Percentiles rank a stretch among this genome's conserved stretches.
Conservation (phyloP, 2,329 filamentous ascomycete species). For the Cladosporium sp. region DNA sequence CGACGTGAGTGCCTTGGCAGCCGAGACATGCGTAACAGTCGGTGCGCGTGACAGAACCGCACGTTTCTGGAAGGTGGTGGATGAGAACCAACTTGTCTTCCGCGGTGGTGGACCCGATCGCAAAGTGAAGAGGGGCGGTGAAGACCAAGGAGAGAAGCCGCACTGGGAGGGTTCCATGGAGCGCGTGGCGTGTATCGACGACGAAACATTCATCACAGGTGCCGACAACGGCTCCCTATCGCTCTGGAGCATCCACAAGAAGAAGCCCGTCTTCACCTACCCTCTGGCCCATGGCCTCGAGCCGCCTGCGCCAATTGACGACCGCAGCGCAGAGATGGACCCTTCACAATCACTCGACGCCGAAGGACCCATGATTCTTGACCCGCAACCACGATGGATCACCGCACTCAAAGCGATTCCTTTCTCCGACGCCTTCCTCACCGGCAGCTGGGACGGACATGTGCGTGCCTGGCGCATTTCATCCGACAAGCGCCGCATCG, state of each 20-base stretch:
- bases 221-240: slow-evolving; percentile 84
- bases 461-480: slow-evolving; percentile 81
- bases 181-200: slow-evolving; percentile 83
- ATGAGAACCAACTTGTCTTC: slow-evolving; percentile 94
- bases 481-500: slow-evolving; percentile 74
- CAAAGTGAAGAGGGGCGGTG: slow-evolving; percentile 44
- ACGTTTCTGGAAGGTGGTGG: slow-evolving; percentile 89
- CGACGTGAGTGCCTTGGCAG: slow-evolving; percentile 73
- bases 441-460: slow-evolving; percentile 89
- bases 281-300: slow-evolving; percentile 82
- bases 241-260: slow-evolving; percentile 87
- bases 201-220: slow-evolving; percentile 84
- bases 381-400: slow-evolving; percentile 72
- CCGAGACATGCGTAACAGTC: slow-evolving; percentile 86
- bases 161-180: slow-evolving; percentile 82
- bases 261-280: slow-evolving; percentile 82
- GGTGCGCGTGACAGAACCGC: slow-evolving; percentile 88
- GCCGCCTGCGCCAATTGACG: slow-evolving; percentile 59
- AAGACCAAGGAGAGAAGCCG: slow-evolving; percentile 33
- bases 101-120: slow-evolving; percentile 62
- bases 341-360: slow-evolving; percentile 10
- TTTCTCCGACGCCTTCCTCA: slow-evolving; percentile 84
- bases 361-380: slow-evolving; percentile 13
- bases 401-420: slow-evolving; percentile 83
- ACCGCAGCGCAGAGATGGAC: slow-evolving; percentile 67